These are phyloP conservation scores for Cylindrodendrum hubeiense DNA, from an alignment of 2,329 filamentous ascomycete species.

Conservation along the genomic window DNA sequence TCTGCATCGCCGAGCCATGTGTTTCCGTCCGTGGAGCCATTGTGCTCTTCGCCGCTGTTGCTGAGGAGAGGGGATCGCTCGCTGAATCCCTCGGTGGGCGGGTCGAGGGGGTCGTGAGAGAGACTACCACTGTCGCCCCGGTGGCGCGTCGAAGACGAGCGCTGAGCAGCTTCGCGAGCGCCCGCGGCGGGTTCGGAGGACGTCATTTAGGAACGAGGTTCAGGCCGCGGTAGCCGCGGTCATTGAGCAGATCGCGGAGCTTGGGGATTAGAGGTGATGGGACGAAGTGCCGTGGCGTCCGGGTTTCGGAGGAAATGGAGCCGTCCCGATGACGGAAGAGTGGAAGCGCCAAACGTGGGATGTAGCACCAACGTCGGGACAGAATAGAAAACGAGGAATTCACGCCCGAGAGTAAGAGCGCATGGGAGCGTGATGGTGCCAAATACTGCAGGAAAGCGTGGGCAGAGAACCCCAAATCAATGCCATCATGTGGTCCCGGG, in stretches of 20 bases:
- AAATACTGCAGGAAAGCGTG: not conserved
- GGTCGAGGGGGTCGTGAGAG: constrained; percentile 33
- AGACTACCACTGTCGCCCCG: constrained; percentile 17
- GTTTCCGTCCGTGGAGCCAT: constrained; percentile 13
- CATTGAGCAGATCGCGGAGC: constrained; percentile 9
- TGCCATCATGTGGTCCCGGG: constrained; percentile 40
- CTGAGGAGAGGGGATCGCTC: constrained; percentile 50
- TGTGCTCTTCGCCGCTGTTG: constrained; percentile 25
- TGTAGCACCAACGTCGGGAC: not conserved
- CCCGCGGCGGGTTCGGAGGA: constrained; percentile 21
- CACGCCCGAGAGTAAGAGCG: not conserved
- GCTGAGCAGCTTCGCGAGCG: constrained; percentile 18
- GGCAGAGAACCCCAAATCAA: constrained; percentile 7
- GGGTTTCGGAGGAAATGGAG: constrained; percentile 30
- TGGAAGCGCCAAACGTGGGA: constrained; percentile 2
- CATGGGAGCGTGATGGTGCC: not conserved
- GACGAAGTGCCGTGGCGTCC: constrained; percentile 20
- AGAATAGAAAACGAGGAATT: not conserved
- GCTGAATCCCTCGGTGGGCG: constrained; percentile 31
- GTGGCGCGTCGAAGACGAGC: constrained; percentile 21
- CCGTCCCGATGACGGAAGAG: constrained; percentile 15
- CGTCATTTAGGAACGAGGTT: constrained; percentile 29
- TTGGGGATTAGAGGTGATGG: constrained; percentile 18
- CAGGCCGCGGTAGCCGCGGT: constrained; percentile 11
- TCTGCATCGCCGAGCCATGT: constrained; percentile 32